Evolutionary conservation across 1,139 yeast species (phyloP).

Genomic region (Kluyveromyces marxianus): DNA sequence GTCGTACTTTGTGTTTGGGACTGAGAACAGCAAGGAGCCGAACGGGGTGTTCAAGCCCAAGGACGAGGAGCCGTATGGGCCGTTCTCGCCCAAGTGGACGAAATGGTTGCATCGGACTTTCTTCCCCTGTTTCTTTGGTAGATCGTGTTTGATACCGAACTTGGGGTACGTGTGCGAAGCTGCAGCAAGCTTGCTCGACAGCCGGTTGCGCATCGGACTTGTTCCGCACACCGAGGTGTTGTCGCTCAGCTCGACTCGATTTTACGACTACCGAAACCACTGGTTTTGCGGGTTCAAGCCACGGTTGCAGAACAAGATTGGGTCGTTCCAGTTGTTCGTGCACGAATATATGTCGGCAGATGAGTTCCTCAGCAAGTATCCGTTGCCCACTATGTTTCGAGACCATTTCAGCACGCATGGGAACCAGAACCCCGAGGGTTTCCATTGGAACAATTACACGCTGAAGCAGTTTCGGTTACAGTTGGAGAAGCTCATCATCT

Average conservation of each 20-base stretch:
- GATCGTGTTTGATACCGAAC: constrained; percentile 67
- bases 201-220: constrained; percentile 48
- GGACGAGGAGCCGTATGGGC: constrained; percentile 79
- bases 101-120: constrained; percentile 72
- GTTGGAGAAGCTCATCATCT: constrained; percentile 59
- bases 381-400: constrained; percentile 40
- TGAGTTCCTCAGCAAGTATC: constrained; percentile 47
- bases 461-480: constrained; percentile 52
- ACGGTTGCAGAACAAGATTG: constrained; percentile 39
- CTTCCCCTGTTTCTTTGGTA: constrained; percentile 71
- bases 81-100: constrained; percentile 72
- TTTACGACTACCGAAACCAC: constrained; percentile 25
- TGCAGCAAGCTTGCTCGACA: constrained; percentile 60
- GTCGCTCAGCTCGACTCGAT: constrained; percentile 44
- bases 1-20: constrained; percentile 50
- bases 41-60: constrained; percentile 71
- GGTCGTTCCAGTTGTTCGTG: constrained; percentile 61
- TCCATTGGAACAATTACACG: constrained; percentile 49
- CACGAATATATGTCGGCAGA: constrained; percentile 56
- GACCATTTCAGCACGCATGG: background rate
- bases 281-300: constrained; percentile 16
- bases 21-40: constrained; percentile 7
- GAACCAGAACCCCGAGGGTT: constrained; percentile 17
- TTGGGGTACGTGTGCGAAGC: constrained; percentile 68
- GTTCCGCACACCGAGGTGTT: constrained; percentile 65